Base-by-base conservation (phyloP, 768 basidiomycete genomes). In the Mycena crocata region DNA sequence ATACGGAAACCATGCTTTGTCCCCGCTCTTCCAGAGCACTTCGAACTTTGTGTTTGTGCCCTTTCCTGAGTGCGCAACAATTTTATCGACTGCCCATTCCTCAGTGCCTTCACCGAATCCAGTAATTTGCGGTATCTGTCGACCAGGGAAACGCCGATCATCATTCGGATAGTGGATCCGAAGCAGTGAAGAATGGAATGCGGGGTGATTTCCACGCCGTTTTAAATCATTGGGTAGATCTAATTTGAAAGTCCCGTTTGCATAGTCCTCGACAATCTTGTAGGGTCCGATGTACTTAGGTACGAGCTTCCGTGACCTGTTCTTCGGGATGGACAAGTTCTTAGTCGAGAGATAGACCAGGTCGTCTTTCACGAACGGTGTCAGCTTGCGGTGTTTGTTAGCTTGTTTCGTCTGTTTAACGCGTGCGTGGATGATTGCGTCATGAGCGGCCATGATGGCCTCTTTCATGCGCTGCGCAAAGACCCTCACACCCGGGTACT, bases 261-360 rank as follows among this genome's bases (percentile, higher is more conserved):
- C 50, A 28, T 69, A 24, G 8, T 51, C 64, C 10, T 67, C 40
- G 0, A 72, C 0, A 7, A 82, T 75, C 8, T 57, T 51, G 46
- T 66, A 81, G 0, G 80, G 82, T 0, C 82, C 79, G n/a, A 82
- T 72, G 50, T 66, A 82, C 42, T 77, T 78, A 0, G 79, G 82
- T 0, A 73, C 26, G 0, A 83, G 69, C 48, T 82, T 83, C 4
- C 71, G 49, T 0, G 79, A 79, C 10, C 72, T 39, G 10, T 74
- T 75, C 42, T 78, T 80, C 1, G 78, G 81, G 5, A 82, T 24
- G 0, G 57, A 23, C 3, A 83, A 55, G 60, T 82, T 80, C 31
- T n/a, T n/a, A n/a, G n/a, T n/a, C n/a, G n/a, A n/a, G n/a, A n/a
- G n/a, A n/a, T n/a, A n/a, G n/a, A n/a, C n/a, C n/a, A 79, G 62